Evolutionary conservation across 108 stramenopile genomes (phyloP).

Genomic region (Schizochytrium sp.): DNA sequence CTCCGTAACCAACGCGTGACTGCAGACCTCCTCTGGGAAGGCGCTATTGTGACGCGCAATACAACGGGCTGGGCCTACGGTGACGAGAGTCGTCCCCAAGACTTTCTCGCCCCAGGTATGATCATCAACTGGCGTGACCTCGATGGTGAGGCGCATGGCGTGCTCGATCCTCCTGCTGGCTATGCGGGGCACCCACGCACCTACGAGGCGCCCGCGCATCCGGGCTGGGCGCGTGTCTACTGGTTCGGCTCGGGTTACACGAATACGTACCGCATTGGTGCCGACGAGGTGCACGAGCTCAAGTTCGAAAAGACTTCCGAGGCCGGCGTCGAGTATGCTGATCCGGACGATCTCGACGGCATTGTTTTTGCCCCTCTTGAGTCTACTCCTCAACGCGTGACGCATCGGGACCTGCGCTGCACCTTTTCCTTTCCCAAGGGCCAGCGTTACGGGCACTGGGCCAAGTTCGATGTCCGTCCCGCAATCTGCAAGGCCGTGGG

Average conservation of each 20-base stretch:
- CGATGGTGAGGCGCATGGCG: background rate
- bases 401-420: background rate
- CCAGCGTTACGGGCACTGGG: background rate
- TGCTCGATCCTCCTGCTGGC: background rate
- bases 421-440: constrained; percentile 1
- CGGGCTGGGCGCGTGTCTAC: background rate
- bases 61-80: background rate
- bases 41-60: background rate
- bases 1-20: background rate
- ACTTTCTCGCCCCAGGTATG: constrained; percentile 1
- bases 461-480: constrained; percentile 11
- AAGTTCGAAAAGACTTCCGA: background rate
- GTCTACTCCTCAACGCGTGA: background rate
- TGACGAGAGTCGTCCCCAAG: background rate
- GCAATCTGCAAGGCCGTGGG: background rate
- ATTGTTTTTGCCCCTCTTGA: background rate
- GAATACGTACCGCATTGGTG: background rate
- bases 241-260: background rate
- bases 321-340: background rate
- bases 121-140: background rate
- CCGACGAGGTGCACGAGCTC: background rate
- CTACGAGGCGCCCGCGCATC: background rate
- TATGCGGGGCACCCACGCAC: background rate
- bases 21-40: background rate
- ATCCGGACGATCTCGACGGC: background rate